Evolutionary conservation across 805 yeast genomes (phyloP), one percentile per base, ranked within the genome.

Genomic region (Sugiyamaella qingdaonensis): DNA sequence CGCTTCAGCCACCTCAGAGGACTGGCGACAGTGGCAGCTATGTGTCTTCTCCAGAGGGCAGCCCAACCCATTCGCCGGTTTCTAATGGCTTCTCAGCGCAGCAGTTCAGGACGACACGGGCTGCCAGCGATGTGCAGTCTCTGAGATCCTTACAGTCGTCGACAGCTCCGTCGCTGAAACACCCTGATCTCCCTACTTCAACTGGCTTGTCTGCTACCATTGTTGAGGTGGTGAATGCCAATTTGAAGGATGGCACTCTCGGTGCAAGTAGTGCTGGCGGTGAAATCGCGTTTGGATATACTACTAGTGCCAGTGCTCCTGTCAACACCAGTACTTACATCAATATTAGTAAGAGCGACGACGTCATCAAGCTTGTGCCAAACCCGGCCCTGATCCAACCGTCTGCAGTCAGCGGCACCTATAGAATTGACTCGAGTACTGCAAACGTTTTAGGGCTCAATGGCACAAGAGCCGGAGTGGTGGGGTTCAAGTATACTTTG

Each of bases 141-240:
- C 47, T 61, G 19, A 54, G 61, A 4, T 59, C 69, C 8, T 31
- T 58, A 39, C 52, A 55, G 49, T 48, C 66, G 33, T 42, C 50
- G 14, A 35, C 46, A 8, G 54, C 50, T 13, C 55, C 56, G 21
- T 14, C 56, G 7, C 43, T 56, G 21, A 58, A 41, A 39, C 65
- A 60, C 56, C 71, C 71, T 10, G 60, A 61, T 10, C 57, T 66
- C 46, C 69, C 69, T 5, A 44, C 42, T 2, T 35, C 58, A 4
- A 24, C 10, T 5, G 71, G 69, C 18, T 57, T 92, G 59, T 88
- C 85, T 61, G 83, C 91, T 2, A 85, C 95, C 46, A 73, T 90
- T 58, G 91, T 94, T n/a, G 98, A 92, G 71, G 82, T 86, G 10
- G 75, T 88, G 57, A 84, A 82, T 64, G 96, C 89, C 4, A 76